phyloP scores from a whole-genome alignment of 1,284 basidiomycete species.

The Puccinia brachypodii region DNA sequence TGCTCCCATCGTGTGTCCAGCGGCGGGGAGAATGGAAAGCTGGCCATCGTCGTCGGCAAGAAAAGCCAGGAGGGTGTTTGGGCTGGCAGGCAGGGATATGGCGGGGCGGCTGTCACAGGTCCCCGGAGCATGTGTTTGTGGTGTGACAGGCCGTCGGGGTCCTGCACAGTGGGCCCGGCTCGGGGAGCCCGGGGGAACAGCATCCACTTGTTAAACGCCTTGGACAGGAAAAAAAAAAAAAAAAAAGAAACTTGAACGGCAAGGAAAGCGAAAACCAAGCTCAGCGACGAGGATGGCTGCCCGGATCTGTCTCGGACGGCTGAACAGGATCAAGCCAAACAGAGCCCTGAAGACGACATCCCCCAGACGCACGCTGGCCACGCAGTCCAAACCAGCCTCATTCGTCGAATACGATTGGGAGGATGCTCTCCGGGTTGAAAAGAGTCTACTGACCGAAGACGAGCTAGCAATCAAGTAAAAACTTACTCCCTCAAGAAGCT shows the following conservation, averaged over 20 bases:
- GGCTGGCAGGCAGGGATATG: background rate
- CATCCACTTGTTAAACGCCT: background rate
- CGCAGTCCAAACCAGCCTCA: slow-evolving; percentile 12
- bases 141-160: background rate
- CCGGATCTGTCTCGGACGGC: background rate
- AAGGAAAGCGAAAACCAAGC: background rate
- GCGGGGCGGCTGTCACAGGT: background rate
- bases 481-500: background rate
- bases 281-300: background rate
- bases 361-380: background rate
- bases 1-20: slow-evolving; percentile 25
- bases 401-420: slow-evolving; percentile 47
- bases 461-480: slow-evolving; percentile 80
- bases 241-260: background rate
- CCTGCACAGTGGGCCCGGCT: too few species aligned
- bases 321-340: background rate
- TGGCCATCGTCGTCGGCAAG: background rate
- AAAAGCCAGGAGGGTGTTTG: too few species aligned
- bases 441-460: slow-evolving; percentile 75
- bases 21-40: slow-evolving; percentile 5
- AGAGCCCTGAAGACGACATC: background rate
- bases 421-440: slow-evolving; percentile 35
- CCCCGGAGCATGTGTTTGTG: background rate
- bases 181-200: background rate
- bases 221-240: background rate